Evolutionary conservation across 768 basidiomycete species (phyloP).

Genomic region (Rhodosporidiobolus sp.): DNA sequence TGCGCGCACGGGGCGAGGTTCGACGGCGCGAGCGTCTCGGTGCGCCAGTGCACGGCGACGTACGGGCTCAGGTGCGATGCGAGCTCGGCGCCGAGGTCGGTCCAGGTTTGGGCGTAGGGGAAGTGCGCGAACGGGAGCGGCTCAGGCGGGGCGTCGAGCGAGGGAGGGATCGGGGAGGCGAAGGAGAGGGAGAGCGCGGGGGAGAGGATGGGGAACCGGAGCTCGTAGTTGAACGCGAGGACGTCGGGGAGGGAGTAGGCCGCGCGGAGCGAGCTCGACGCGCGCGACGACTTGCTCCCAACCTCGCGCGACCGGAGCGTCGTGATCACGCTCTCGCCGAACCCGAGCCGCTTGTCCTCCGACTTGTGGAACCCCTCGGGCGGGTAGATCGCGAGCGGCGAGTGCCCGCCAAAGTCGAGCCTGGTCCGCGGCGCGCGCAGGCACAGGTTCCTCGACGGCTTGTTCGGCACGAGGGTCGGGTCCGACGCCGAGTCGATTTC

Average conservation of each 20-base stretch:
- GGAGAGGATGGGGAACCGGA: conserved; percentile 55
- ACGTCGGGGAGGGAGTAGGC: conserved; percentile 49
- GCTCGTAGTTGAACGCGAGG: conserved; percentile 59
- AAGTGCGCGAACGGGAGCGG: conserved; percentile 44
- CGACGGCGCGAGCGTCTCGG: conserved; percentile 55
- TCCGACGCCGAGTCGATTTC: conserved; percentile 43
- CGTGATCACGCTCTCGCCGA: conserved; percentile 44
- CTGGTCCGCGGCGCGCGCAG: conserved; percentile 38
- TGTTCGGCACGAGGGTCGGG: conserved; percentile 37
- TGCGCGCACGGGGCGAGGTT: conserved; percentile 56
- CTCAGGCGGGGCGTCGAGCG: neutral
- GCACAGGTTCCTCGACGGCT: conserved; percentile 44
- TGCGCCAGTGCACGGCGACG: conserved; percentile 60
- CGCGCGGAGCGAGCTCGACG: neutral
- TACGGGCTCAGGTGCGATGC: conserved; percentile 51
- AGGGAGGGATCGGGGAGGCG: neutral
- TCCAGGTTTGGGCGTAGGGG: conserved; percentile 54
- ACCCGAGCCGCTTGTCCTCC: conserved; percentile 26
- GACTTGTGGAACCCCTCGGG: conserved; percentile 40
- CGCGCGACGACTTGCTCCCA: conserved; percentile 28
- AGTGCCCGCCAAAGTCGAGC: conserved; percentile 42
- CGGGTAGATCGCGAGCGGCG: conserved; percentile 42
- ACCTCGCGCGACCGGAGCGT: conserved; percentile 41
- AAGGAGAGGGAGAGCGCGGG: conserved; percentile 24
- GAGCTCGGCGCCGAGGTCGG: conserved; percentile 52